Base-by-base conservation (phyloP, 2,329 filamentous ascomycete species). In the Cladobotryum mycophilum region DNA sequence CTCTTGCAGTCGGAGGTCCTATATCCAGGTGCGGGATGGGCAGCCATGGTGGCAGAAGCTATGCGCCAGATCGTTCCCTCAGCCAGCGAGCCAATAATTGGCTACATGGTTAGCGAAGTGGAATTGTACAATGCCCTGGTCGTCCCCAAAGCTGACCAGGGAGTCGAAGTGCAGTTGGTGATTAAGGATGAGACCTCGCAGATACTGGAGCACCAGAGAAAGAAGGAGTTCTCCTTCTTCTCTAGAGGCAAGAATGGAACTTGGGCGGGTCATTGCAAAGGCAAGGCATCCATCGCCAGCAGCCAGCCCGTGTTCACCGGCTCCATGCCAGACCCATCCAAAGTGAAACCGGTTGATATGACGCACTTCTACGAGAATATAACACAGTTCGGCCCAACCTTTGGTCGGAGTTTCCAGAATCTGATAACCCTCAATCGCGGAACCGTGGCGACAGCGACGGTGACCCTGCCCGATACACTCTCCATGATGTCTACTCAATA, bases 181-280 rank as follows among this genome's bases (percentile, higher is more conserved):
- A 22, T 46, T 37, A 14, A 15, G 14, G 25, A 46, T 11, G n/a
- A 37, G n/a, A 46, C n/a, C 18, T 20, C 5, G 5, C 30, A 34
- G 14, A 35, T 18, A 6, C 22, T 46, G 33, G 34, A 37, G 9
- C 9, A 30, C 15, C 7, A 20, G n/a, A n/a, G 35, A 8, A 30
- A 2, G 2, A 46, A 37, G 11, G 44, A 46, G 17, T 46, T 46
- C 30, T 34, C 44, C 7, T 34, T 46, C 33, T 18, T 35, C 4
- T 46, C 44, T 12, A 34, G 44, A 46, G 44, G 44, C 7, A 22
- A 35, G 35, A 35, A 37, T 37, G 44, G 44, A 12, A 37, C 30
- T 20, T 49, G 47, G 47, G 35, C 34, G 5, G 37, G 38, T 5
- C 47, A 49, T 35, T 49, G 47, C 47, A 49, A 34, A 5, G 47